Evolutionary conservation across 1,284 basidiomycete genomes (phyloP), one percentile per base, ranked within the genome.

Genomic region (Cutaneotrichosporon daszewskae): DNA sequence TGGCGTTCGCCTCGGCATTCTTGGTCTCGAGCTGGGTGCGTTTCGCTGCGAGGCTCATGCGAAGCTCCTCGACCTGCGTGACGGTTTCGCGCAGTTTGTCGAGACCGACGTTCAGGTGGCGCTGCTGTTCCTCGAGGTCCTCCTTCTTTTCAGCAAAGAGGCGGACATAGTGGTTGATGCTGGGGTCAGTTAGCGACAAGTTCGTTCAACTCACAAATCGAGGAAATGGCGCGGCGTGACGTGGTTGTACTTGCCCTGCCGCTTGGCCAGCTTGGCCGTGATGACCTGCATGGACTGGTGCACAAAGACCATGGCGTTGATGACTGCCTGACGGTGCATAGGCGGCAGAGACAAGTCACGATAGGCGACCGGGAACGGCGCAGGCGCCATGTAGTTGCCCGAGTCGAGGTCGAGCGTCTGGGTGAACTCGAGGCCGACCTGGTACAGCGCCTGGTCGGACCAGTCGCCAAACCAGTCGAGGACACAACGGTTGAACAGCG

Each of bases 391-490:
- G 70, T 92, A 96, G 1, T 81, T 78, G 1, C 85, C 77, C 20
- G 87, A 70, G 58, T 95, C 92, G 56, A 96, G 79, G 68, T 96
- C 92, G 45, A 97, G 78, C 0, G 84, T 84, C 43, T 86, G 80
- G 0, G 91, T 96, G 69, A 96, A 92, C 72, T 96, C 92, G 76
- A 85, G 81, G 27, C 87, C 92, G 47, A 97, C 92, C 75, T 96
- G 92, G 65, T 87, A 95, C 68, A 96, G 87, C 1, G 92, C 91
- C 64, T 95, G 90, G 58, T 94, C 89, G 7, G 91, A 90, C 92
- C 92, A 96, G 66, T 95, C 90, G 29, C 92, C 91, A 58, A 96
- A 96, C 92, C 92, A 96, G 69, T 96, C 91, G 46, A 97, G 77
- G 5, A 96, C 92, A 66, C 92, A 97, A 74, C 92, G 84, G 73